Percentiles rank a stretch among this genome's conserved stretches.
Evolutionary conservation across 2,329 filamentous ascomycete genomes (phyloP).

Genomic region (Ustilaginoidea virens): DNA sequence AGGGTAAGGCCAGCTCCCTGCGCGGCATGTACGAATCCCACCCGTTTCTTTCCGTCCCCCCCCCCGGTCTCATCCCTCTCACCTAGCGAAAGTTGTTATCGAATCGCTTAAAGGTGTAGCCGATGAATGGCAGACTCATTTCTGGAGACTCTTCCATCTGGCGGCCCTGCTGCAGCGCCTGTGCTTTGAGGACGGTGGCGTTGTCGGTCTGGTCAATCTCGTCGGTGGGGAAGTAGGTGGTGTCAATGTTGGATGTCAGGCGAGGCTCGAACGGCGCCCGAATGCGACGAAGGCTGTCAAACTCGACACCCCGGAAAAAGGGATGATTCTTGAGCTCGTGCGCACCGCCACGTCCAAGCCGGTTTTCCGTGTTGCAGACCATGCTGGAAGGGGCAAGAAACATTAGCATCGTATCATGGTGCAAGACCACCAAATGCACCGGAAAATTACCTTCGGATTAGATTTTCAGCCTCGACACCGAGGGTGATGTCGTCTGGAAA

Average conservation of each 20-base stretch:
- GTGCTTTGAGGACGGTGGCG: slow-evolving; percentile 69
- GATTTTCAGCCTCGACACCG: slow-evolving; percentile 74
- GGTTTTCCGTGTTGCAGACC: slow-evolving; percentile 86
- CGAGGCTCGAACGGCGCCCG: slow-evolving; percentile 93
- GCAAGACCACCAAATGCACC: not conserved
- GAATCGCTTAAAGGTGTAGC: slow-evolving; percentile 80
- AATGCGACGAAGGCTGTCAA: slow-evolving; percentile 82
- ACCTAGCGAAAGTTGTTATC: slow-evolving; percentile 51
- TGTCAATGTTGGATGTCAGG: slow-evolving; percentile 84
- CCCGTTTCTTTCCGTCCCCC: too few species aligned
- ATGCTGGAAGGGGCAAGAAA: slow-evolving; percentile 40
- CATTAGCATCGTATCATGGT: not conserved
- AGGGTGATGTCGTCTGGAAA: slow-evolving; percentile 93
- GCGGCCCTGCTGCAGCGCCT: slow-evolving; percentile 56
- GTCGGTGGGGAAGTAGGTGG: slow-evolving; percentile 96
- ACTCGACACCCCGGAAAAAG: slow-evolving; percentile 95
- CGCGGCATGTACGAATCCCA: too few species aligned
- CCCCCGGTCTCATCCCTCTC: too few species aligned
- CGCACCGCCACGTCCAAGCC: slow-evolving; percentile 73
- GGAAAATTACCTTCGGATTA: slow-evolving; percentile 66
- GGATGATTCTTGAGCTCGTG: slow-evolving; percentile 86
- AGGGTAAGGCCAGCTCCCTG: too few species aligned
- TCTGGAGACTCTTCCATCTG: slow-evolving; percentile 68
- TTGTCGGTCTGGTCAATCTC: slow-evolving; percentile 97
- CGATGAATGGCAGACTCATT: slow-evolving; percentile 71